phyloP scores from a whole-genome alignment of 345 rosid genomes.

The Gossypium turneri region DNA sequence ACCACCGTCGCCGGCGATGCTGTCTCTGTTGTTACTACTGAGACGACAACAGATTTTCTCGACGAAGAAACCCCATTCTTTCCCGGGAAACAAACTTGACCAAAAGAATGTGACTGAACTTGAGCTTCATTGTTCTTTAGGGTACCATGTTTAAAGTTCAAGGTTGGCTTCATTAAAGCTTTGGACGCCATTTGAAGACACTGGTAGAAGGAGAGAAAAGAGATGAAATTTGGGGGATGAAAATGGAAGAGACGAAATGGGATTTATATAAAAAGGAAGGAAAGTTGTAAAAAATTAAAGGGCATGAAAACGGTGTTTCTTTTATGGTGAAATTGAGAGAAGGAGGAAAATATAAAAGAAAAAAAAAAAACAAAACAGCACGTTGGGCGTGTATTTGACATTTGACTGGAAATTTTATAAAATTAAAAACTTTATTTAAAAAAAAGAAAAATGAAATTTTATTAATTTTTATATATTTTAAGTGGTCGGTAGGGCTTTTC shows the following conservation, averaged over 20 bases:
- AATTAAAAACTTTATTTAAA: background rate
- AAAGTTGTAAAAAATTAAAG: background rate
- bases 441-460: background rate
- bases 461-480: background rate
- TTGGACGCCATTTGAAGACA: slow-evolving; percentile 40
- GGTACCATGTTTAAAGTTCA: slow-evolving; percentile 16
- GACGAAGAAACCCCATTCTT: slow-evolving; percentile 11
- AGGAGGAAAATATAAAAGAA: background rate
- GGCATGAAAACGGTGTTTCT: background rate
- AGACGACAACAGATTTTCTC: background rate
- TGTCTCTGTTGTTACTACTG: background rate
- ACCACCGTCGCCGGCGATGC: background rate
- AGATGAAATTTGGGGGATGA: background rate
- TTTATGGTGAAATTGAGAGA: background rate
- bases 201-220: background rate
- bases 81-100: slow-evolving; percentile 24
- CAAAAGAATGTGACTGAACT: slow-evolving; percentile 10
- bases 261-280: background rate
- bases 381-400: slow-evolving; percentile 45
- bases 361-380: background rate
- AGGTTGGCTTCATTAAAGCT: slow-evolving; percentile 28
- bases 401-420: no score
- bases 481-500: background rate
- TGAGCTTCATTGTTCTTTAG: background rate
- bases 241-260: background rate